phyloP scores from a whole-genome alignment of 2,329 filamentous ascomycete species.

The Rutstroemia sp. region DNA sequence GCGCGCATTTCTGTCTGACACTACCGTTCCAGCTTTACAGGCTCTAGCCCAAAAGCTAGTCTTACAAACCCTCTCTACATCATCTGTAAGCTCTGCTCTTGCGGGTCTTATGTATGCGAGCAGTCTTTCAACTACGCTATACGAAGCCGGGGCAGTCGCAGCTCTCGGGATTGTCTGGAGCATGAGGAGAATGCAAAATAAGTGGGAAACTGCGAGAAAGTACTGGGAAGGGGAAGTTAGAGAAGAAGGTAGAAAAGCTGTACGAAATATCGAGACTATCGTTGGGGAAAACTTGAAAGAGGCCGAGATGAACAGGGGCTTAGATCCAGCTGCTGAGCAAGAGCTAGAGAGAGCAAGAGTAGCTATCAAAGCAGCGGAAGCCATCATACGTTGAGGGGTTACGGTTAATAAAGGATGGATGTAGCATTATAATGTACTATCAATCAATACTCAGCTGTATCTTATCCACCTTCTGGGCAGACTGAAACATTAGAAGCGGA shows the following conservation, averaged over 20 bases:
- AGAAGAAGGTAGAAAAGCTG: constrained; percentile 57
- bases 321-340: constrained; percentile 1
- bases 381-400: constrained; percentile 2
- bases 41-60: constrained; percentile 68
- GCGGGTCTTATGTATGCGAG: constrained; percentile 51
- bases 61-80: constrained; percentile 63
- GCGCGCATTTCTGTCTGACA: constrained; percentile 57
- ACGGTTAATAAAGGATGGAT: constrained; percentile 5
- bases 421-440: constrained; percentile 9
- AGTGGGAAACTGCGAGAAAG: constrained; percentile 51
- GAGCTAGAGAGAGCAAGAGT: constrained; percentile 3
- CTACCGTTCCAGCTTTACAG: constrained; percentile 63
- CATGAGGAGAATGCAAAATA: constrained; percentile 50
- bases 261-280: constrained; percentile 47
- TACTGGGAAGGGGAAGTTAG: constrained; percentile 62
- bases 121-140: constrained; percentile 43
- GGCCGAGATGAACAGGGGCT: constrained; percentile 1
- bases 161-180: constrained; percentile 55
- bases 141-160: constrained; percentile 55
- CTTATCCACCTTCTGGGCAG: not conserved
- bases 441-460: constrained; percentile 1
- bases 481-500: too few relatives aligned
- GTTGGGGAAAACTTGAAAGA: constrained; percentile 30
- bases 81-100: constrained; percentile 50
- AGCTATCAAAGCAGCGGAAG: constrained; percentile 4